phyloP scores from a whole-genome alignment of 352 stramenopile genomes.

The Globisporangium orthogonon region DNA sequence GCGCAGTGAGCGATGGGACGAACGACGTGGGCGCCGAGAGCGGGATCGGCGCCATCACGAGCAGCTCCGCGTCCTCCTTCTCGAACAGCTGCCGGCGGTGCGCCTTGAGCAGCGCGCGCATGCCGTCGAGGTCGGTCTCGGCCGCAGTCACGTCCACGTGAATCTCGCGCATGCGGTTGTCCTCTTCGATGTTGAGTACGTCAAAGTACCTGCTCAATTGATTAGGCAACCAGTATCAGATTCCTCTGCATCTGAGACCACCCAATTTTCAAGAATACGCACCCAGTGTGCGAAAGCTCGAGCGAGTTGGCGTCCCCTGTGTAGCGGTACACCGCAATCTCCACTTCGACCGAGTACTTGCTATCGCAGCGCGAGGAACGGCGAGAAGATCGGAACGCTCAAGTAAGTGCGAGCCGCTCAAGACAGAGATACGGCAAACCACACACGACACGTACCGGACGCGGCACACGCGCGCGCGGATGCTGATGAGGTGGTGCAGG shows the following conservation, averaged over 20 bases:
- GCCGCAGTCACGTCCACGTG: constrained; percentile 20
- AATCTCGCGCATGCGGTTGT: constrained; percentile 27
- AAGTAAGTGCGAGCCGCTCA: no score
- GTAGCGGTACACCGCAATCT: constrained; percentile 29
- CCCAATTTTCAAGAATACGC: not conserved
- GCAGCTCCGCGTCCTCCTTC: constrained; percentile 28
- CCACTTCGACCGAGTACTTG: constrained; percentile 30
- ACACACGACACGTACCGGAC: constrained; percentile 33
- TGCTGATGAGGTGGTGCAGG: constrained; percentile 45
- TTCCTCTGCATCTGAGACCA: no score
- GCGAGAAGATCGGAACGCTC: no score
- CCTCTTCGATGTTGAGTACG: constrained; percentile 31
- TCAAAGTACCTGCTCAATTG: constrained; percentile 39
- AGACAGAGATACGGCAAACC: not conserved
- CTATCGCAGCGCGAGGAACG: constrained; percentile 5
- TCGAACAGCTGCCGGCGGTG: constrained; percentile 29
- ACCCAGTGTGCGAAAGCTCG: constrained; percentile 27
- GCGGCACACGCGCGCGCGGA: constrained; percentile 53
- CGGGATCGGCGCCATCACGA: constrained; percentile 28
- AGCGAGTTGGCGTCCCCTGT: constrained; percentile 11
- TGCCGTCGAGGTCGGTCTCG: constrained; percentile 33
- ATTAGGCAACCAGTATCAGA: no score
- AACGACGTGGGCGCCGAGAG: constrained; percentile 27
- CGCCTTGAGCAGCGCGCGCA: constrained; percentile 27
- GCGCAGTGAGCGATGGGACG: constrained; percentile 10